Percentiles rank a stretch among this genome's conserved stretches.
Conservation (phyloP, 495 filamentous ascomycete genomes). For the Evernia prunastri region DNA sequence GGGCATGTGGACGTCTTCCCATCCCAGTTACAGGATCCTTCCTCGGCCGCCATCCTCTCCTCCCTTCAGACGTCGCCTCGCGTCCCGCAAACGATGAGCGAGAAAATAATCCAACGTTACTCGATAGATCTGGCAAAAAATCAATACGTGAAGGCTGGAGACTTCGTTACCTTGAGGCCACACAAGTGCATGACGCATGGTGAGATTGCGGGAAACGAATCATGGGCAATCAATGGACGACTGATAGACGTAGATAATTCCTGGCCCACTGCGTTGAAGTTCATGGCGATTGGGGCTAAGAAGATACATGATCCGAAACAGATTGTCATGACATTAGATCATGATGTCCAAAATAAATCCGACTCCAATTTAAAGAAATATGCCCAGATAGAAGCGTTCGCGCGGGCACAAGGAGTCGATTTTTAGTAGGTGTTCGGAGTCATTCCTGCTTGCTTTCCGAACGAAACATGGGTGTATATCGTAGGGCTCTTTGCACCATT, state of each 20-base stretch:
- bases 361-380: slow-evolving; percentile 83
- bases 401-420: slow-evolving; percentile 67
- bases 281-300: slow-evolving; percentile 76
- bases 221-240: background rate
- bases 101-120: slow-evolving; percentile 85
- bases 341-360: slow-evolving; percentile 85
- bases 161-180: slow-evolving; percentile 75
- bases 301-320: slow-evolving; percentile 63
- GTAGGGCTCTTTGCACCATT: background rate
- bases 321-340: slow-evolving; percentile 84
- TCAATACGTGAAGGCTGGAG: slow-evolving; percentile 66
- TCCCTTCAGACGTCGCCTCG: slow-evolving; percentile 36
- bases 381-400: slow-evolving; percentile 76
- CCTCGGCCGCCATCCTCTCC: slow-evolving; percentile 41
- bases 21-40: too few relatives aligned
- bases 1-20: too few relatives aligned
- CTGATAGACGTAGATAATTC: slow-evolving; percentile 55
- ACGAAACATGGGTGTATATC: background rate
- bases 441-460: background rate
- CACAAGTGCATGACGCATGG: slow-evolving; percentile 80
- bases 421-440: slow-evolving; percentile 48
- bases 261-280: slow-evolving; percentile 79
- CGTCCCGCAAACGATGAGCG: slow-evolving; percentile 72
- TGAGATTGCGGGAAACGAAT: background rate
- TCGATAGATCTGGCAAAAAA: slow-evolving; percentile 62